Evolutionary conservation across 1,139 yeast species (phyloP).

Genomic region (Geotrichum phurueaensis): DNA sequence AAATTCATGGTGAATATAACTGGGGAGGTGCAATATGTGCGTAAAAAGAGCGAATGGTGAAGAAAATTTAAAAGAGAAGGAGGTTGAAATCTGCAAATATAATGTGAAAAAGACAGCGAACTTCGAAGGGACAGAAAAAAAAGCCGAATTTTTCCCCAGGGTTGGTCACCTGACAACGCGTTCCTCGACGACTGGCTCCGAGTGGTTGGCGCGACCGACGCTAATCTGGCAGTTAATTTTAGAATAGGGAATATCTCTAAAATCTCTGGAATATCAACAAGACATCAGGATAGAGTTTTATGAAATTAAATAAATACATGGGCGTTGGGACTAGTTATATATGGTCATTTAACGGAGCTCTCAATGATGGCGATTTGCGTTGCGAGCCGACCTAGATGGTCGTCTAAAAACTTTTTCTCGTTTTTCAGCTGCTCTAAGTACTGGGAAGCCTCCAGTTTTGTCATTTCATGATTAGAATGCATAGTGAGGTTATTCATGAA

Average conservation of each 20-base stretch:
- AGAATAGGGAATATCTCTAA: not conserved
- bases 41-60: not conserved
- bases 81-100: not conserved
- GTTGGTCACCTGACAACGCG: not conserved
- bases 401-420: not conserved
- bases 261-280: not conserved
- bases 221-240: not conserved
- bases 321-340: not conserved
- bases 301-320: not conserved
- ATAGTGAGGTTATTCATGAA: not conserved
- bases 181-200: not conserved
- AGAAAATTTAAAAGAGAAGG: not conserved
- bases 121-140: not conserved
- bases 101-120: not conserved
- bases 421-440: not conserved
- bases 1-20: constrained; percentile 21
- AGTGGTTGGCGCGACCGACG: not conserved
- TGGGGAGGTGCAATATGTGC: not conserved
- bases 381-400: not conserved
- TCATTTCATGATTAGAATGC: too few relatives aligned
- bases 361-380: not conserved
- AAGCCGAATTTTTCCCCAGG: not conserved
- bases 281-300: not conserved
- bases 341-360: not conserved
- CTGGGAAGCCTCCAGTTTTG: not conserved